Base-by-base conservation (phyloP, 805 yeast genomes). In the Teunomyces lycoperdinae region DNA sequence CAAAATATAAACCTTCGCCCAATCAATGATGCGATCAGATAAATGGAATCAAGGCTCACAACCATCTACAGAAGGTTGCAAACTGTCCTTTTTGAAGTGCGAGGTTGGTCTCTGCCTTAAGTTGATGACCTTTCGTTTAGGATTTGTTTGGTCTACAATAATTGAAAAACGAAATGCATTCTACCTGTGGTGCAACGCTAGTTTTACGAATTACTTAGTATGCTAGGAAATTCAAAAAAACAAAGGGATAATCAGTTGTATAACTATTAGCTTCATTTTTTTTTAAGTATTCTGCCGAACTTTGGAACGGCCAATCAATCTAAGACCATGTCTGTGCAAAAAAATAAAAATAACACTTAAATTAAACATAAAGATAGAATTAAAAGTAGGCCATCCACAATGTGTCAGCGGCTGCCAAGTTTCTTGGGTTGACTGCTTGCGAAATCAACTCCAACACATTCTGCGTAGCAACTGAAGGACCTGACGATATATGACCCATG, bases 311-410 rank as follows among this genome's bases (percentile, higher is more conserved):
- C 24, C 24, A 20, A 20, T 20, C 24, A 13, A 8, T 6, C 16
- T 16, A 16, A 16, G 16, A 31, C 11, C 2, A 31, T n/a, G n/a
- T n/a, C 8, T 31, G 3, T 10, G n/a, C n/a, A 14, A n/a, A 24
- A 14, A 39, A 27, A 39, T 11, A 11, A 39, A 27, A 13, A 9
- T 17, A 27, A 14, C n/a, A 6, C n/a, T 35, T 17, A 35, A 26
- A 11, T 42, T 14, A 42, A 13, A 42, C 20, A 42, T 10, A 42
- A 16, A 16, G 3, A 1, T 16, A 10, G 13, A 30, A 20, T 29
- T 72, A 90, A 57, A 90, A 81, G 71, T 89, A 94, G 1, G 99
- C 94, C 96, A 94, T 89, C 90, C 96, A 94, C 54, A 88, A 76
- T 11, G 90, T 83, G 58, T 94, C 99, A 5, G 96, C 85, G 46